Percentiles rank a stretch among this genome's conserved stretches.
Conservation (phyloP, 1,284 basidiomycete species). For the Phellinidium pouzarii region DNA sequence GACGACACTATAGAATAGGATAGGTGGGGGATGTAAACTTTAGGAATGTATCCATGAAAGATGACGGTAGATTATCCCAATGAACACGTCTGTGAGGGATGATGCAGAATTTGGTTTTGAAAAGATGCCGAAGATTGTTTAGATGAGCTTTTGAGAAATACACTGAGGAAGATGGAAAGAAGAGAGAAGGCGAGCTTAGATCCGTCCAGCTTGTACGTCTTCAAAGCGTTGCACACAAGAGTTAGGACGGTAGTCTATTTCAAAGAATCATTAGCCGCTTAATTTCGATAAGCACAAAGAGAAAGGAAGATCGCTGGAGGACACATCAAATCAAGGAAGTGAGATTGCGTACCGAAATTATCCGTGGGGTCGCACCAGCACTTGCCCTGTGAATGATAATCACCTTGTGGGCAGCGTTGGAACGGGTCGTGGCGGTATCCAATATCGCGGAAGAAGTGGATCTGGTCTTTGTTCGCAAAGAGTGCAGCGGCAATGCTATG, state of each 20-base stretch:
- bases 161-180: neutral
- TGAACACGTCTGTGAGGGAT: too few species aligned
- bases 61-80: too few species aligned
- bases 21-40: too few species aligned
- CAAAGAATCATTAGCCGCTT: conserved; percentile 19
- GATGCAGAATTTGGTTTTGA: too few species aligned
- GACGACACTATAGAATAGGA: too few species aligned
- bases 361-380: conserved; percentile 44
- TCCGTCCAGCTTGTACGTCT: conserved; percentile 4
- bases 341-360: conserved; percentile 39
- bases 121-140: too few species aligned
- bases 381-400: conserved; percentile 38
- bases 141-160: conserved; percentile 1
- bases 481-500: conserved; percentile 76
- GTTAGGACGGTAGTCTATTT: conserved; percentile 37
- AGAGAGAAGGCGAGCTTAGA: neutral
- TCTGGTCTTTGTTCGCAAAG: conserved; percentile 62
- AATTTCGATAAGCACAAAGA: too few species aligned
- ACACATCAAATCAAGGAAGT: too few species aligned
- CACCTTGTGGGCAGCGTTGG: conserved; percentile 54
- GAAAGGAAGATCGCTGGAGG: too few species aligned
- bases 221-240: conserved; percentile 32
- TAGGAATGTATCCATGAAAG: too few species aligned
- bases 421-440: conserved; percentile 55
- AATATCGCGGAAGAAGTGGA: conserved; percentile 70